Conservation (phyloP, 179 eudicot species). For the Carnegiea gigantea region DNA sequence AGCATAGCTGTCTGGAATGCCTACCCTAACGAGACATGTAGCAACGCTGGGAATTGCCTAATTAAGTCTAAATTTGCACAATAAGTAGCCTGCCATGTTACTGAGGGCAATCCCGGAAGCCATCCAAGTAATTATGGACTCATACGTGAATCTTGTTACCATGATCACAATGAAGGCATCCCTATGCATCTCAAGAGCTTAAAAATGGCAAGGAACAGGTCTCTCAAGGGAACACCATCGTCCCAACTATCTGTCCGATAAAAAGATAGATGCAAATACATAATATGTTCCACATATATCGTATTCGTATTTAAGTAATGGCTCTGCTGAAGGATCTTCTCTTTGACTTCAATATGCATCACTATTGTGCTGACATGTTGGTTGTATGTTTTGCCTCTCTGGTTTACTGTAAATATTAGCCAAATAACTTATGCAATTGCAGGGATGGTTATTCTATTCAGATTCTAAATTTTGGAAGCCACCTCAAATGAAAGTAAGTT, state of each 20-base stretch:
- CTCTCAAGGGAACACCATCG: neutral
- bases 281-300: neutral
- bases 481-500: slow-evolving; percentile 88
- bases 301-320: neutral
- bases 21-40: no score
- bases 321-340: slow-evolving; percentile 1
- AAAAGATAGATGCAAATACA: neutral
- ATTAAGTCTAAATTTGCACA: neutral
- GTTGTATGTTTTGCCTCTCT: neutral
- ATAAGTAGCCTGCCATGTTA: neutral
- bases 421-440: slow-evolving; percentile 24
- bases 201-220: neutral
- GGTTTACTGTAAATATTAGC: slow-evolving; percentile 12
- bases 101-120: neutral
- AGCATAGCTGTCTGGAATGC: neutral
- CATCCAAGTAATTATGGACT: neutral
- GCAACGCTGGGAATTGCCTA: neutral
- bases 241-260: neutral
- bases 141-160: neutral
- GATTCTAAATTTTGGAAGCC: slow-evolving; percentile 95
- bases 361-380: neutral
- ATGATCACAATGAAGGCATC: neutral
- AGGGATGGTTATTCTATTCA: slow-evolving; percentile 99
- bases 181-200: neutral
- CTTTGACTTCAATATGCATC: neutral